Evolutionary conservation across 2,329 filamentous ascomycete genomes (phyloP).

Genomic region (Plectosphaerella plurivora): DNA sequence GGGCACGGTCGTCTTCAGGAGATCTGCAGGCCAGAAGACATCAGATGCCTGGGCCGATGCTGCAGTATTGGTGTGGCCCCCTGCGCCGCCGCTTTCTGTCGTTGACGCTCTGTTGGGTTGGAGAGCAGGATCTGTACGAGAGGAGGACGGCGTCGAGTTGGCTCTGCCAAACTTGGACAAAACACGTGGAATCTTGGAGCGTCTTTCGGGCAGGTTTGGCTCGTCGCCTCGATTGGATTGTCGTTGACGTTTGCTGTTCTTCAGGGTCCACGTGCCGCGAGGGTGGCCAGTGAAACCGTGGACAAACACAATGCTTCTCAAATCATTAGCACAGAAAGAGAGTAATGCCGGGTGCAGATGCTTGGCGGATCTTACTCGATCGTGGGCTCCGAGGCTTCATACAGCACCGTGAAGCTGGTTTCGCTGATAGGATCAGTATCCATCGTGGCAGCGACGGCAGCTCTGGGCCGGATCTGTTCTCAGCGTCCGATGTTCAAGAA

Average conservation of each 20-base stretch:
- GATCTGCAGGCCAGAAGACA: constrained; percentile 19
- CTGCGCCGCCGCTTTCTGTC: neutral
- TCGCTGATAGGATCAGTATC: neutral
- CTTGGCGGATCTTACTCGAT: neutral
- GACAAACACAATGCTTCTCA: constrained; percentile 13
- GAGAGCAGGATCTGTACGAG: neutral
- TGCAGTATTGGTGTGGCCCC: neutral
- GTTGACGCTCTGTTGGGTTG: neutral
- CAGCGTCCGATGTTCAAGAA: no score
- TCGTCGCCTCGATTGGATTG: neutral
- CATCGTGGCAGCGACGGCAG: neutral
- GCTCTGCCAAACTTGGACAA: neutral
- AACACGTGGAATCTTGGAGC: neutral
- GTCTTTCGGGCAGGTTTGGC: neutral
- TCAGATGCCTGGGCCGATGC: neutral
- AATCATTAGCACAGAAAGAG: neutral
- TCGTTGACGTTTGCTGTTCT: neutral
- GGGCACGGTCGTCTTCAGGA: constrained; percentile 15
- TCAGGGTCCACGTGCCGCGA: constrained; percentile 13
- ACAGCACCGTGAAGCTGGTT: neutral
- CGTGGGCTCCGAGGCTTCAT: neutral
- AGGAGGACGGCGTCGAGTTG: neutral
- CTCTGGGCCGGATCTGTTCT: no score
- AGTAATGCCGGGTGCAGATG: neutral
- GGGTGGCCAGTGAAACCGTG: constrained; percentile 19